A percentile compares a stretch with the other conserved stretches of the same genome.
phyloP scores from a whole-genome alignment of 176 grass and related monocot species.

The Musa troglodytarum region DNA sequence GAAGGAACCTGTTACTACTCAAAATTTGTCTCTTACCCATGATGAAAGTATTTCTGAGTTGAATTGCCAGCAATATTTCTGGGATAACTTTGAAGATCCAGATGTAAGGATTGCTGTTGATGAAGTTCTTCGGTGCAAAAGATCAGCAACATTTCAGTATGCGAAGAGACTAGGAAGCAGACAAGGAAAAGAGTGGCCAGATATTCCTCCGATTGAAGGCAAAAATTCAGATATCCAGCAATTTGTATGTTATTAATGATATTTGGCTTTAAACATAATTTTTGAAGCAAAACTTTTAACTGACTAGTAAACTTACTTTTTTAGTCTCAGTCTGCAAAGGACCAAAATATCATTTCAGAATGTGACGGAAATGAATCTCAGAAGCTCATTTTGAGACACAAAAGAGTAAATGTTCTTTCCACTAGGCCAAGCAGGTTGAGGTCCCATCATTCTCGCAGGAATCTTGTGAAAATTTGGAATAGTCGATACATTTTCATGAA shows the following conservation, averaged over 20 bases:
- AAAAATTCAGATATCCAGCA: constrained; percentile 25
- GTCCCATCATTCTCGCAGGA: constrained; percentile 28
- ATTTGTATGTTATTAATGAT: constrained; percentile 32
- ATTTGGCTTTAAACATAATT: background rate
- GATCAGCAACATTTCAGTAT: constrained; percentile 56
- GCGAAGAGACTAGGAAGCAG: constrained; percentile 30
- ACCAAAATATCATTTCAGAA: constrained; percentile 13
- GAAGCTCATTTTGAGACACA: constrained; percentile 23
- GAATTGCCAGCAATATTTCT: constrained; percentile 36
- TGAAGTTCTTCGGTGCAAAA: constrained; percentile 72
- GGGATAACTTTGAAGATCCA: constrained; percentile 77
- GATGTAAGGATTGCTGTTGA: constrained; percentile 74
- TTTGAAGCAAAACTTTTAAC: background rate
- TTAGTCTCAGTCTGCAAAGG: constrained; percentile 32
- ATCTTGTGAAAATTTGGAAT: constrained; percentile 29
- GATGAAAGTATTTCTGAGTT: constrained; percentile 25
- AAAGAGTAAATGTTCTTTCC: constrained; percentile 24
- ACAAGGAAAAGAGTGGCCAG: constrained; percentile 21
- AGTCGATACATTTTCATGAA: constrained; percentile 42
- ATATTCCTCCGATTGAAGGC: constrained; percentile 17
- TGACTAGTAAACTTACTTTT: background rate
- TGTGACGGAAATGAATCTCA: constrained; percentile 23
- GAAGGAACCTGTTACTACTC: constrained; percentile 24
- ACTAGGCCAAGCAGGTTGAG: constrained; percentile 26
- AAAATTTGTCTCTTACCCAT: constrained; percentile 22